These are phyloP conservation scores for Davidsoniella australis DNA, from an alignment of 2,329 filamentous ascomycete genomes.

Conservation along the genomic window DNA sequence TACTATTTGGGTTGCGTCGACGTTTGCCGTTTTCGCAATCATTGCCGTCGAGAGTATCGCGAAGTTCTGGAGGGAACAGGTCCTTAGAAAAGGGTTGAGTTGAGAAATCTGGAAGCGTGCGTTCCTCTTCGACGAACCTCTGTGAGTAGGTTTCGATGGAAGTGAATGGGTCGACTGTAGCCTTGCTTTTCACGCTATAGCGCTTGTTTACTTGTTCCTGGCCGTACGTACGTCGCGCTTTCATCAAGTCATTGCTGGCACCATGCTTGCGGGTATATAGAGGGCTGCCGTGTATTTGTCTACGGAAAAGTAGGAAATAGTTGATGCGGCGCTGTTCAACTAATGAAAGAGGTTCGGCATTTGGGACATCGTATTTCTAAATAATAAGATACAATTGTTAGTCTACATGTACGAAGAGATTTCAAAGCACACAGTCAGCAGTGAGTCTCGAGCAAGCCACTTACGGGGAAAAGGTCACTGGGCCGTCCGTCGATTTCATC, in stretches of 20 bases:
- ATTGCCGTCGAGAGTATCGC: constrained; percentile 34
- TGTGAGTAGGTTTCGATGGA: constrained; percentile 41
- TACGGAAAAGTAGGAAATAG: constrained; percentile 37
- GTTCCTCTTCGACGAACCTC: constrained; percentile 33
- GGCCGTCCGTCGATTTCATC: constrained; percentile 40
- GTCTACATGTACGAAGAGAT: not conserved
- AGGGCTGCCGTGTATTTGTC: constrained; percentile 35
- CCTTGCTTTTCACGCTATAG: constrained; percentile 37
- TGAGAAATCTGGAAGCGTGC: constrained; percentile 36
- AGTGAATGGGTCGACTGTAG: constrained; percentile 40
- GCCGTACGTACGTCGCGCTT: constrained; percentile 30
- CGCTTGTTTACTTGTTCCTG: constrained; percentile 41
- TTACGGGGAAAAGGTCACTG: constrained; percentile 41
- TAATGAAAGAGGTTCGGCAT: constrained; percentile 25
- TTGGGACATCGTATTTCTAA: constrained; percentile 34
- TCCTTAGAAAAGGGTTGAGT: constrained; percentile 32
- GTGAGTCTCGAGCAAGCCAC: constrained; percentile 13
- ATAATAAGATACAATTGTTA: not conserved
- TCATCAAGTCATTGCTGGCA: constrained; percentile 23
- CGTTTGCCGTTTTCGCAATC: constrained; percentile 18
- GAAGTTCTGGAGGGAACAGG: constrained; percentile 39
- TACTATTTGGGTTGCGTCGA: not conserved
- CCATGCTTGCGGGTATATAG: constrained; percentile 40
- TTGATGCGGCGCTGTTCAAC: constrained; percentile 31
- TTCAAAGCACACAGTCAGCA: not conserved